Evolutionary conservation across 106 monocot genomes (phyloP).

Genomic region (Platanthera zijinensis): DNA sequence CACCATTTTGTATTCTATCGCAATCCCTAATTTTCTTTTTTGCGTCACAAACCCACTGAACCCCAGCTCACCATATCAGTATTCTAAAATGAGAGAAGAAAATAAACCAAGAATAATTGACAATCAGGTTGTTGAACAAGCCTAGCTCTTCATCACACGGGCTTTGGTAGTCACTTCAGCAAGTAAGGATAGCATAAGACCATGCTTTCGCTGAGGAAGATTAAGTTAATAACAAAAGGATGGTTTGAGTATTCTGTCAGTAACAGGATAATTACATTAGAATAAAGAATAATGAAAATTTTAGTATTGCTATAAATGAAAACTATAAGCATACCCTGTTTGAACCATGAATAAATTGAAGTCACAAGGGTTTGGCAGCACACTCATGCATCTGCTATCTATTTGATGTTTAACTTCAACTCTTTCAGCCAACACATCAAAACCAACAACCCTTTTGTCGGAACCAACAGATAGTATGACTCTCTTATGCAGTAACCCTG

Average conservation of each 20-base stretch:
- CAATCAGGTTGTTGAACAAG: too few species aligned
- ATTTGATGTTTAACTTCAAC: slow-evolving; percentile 63
- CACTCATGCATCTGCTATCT: slow-evolving; percentile 82
- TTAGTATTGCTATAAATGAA: neutral
- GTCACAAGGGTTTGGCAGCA: slow-evolving; percentile 75
- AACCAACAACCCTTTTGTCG: slow-evolving; percentile 77
- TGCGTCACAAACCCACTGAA: too few species aligned
- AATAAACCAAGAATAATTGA: too few species aligned
- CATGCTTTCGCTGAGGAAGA: neutral
- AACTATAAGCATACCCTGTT: slow-evolving; percentile 37
- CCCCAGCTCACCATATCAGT: too few species aligned
- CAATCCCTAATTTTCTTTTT: too few species aligned
- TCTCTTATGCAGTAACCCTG: slow-evolving; percentile 61
- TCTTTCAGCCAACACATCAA: slow-evolving; percentile 45
- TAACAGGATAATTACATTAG: neutral
- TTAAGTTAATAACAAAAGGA: neutral
- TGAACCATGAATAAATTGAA: slow-evolving; percentile 95
- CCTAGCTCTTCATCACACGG: neutral
- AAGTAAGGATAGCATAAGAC: neutral
- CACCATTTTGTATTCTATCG: too few species aligned
- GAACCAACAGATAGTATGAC: slow-evolving; percentile 70
- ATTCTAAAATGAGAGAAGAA: too few species aligned
- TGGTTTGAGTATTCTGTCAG: slow-evolving; percentile 1
- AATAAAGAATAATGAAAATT: neutral
- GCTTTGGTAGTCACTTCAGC: neutral